These are phyloP conservation scores for Trichoderma arundinaceum DNA, from an alignment of 2,329 filamentous ascomycete species.

Conservation along the genomic window DNA sequence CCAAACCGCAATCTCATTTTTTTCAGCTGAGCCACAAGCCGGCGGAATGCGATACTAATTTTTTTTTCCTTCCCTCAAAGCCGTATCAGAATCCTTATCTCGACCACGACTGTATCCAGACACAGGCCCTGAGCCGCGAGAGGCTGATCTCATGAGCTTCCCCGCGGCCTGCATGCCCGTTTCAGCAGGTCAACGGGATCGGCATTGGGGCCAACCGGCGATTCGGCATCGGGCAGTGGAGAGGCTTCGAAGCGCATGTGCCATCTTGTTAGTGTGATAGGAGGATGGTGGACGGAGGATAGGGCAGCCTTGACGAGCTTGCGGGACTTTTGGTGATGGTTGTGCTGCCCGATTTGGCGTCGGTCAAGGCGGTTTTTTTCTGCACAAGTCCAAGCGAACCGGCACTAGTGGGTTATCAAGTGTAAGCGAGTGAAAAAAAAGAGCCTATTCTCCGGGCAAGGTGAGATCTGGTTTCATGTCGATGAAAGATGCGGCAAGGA, in stretches of 20 bases:
- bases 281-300: not conserved
- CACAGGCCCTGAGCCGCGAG: not conserved
- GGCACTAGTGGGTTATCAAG: not conserved
- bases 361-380: constrained; percentile 17
- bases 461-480: not conserved
- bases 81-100: constrained; percentile 18
- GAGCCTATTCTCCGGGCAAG: not conserved
- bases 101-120: constrained; percentile 9
- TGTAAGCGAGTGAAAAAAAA: not conserved
- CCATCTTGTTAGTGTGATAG: constrained; percentile 26
- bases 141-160: constrained; percentile 19
- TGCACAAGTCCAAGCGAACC: not conserved
- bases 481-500: constrained; percentile 17
- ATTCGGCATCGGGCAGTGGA: constrained; percentile 32
- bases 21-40: not conserved
- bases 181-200: constrained; percentile 36
- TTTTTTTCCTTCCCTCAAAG: not conserved
- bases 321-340: constrained; percentile 8
- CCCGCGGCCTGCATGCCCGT: constrained; percentile 31
- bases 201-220: constrained; percentile 30
- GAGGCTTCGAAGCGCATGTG: constrained; percentile 22
- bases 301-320: not conserved
- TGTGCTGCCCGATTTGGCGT: constrained; percentile 27
- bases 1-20: not conserved
- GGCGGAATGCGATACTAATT: not conserved